A percentile compares a stretch with the other conserved stretches of the same genome.
phyloP scores from a whole-genome alignment of 2,329 filamentous ascomycete genomes.

The Fusarium tupiense region DNA sequence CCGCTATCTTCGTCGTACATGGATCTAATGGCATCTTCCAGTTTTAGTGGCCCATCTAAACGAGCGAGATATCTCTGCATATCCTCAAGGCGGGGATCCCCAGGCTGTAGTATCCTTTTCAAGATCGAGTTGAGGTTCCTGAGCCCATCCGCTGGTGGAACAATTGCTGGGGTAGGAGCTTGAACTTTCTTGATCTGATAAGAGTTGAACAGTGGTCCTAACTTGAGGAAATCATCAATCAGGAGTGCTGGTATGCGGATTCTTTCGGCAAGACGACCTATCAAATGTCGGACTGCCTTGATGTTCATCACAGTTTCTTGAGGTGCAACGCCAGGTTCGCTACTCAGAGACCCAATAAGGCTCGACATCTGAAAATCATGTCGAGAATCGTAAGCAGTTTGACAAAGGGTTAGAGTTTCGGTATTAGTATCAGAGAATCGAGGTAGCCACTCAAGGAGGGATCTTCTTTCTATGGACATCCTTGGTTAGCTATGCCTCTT shows the following conservation, averaged over 20 bases:
- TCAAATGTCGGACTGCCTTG: slow-evolving; percentile 49
- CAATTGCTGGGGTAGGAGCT: slow-evolving; percentile 1
- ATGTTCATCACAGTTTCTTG: slow-evolving; percentile 32
- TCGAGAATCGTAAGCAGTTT: slow-evolving; percentile 25
- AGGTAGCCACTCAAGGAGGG: slow-evolving; percentile 20
- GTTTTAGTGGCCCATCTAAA: neutral
- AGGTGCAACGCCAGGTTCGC: neutral
- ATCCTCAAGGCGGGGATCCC: slow-evolving; percentile 4
- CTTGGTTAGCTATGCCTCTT: neutral
- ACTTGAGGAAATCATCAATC: slow-evolving; percentile 44
- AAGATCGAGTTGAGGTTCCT: slow-evolving; percentile 47
- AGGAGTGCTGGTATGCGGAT: slow-evolving; percentile 52
- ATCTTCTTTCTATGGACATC: neutral
- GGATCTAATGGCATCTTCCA: slow-evolving; percentile 4
- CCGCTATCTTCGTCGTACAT: slow-evolving; percentile 27
- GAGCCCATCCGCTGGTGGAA: slow-evolving; percentile 41
- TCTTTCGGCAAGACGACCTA: slow-evolving; percentile 58
- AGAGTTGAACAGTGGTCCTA: slow-evolving; percentile 47
- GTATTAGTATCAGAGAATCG: neutral
- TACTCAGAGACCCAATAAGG: slow-evolving; percentile 19
- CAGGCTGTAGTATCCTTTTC: slow-evolving; percentile 43
- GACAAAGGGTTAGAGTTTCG: slow-evolving; percentile 5
- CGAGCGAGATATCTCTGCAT: slow-evolving; percentile 3
- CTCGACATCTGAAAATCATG: slow-evolving; percentile 28
- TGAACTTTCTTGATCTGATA: slow-evolving; percentile 42